A percentile compares a stretch with the other conserved stretches of the same genome.
Conservation (phyloP, 148 eudicot species). For the Nepenthes mirabilis region DNA sequence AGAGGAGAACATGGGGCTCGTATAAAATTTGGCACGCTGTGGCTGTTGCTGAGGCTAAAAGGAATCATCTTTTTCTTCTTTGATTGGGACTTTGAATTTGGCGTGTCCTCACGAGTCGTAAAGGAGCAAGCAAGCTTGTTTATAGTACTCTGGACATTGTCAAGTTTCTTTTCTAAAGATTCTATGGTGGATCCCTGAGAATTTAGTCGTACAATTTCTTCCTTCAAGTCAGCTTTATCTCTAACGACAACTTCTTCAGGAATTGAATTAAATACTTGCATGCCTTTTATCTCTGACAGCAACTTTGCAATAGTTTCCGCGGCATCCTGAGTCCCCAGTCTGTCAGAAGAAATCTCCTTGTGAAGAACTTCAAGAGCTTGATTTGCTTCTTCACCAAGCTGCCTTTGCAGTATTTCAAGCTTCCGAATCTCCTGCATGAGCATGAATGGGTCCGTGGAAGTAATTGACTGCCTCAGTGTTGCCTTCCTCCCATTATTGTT, state of each 20-base stretch:
- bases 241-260: constrained; percentile 40
- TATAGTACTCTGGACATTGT: constrained; percentile 72
- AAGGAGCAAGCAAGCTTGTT: constrained; percentile 51
- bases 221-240: constrained; percentile 59
- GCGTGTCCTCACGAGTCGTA: constrained; percentile 38
- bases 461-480: constrained; percentile 46
- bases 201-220: constrained; percentile 67
- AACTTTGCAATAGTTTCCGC: constrained; percentile 74
- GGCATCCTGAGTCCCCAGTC: constrained; percentile 60
- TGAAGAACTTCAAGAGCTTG: constrained; percentile 83
- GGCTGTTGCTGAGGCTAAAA: constrained; percentile 47
- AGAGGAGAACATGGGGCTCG: constrained; percentile 80
- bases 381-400: constrained; percentile 95
- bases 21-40: constrained; percentile 55
- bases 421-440: constrained; percentile 78
- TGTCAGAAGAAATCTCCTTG: constrained; percentile 71
- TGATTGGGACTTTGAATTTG: constrained; percentile 37
- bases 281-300: constrained; percentile 65
- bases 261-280: constrained; percentile 36
- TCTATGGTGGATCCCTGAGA: constrained; percentile 55
- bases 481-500: constrained; percentile 32
- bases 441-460: constrained; percentile 56
- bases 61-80: constrained; percentile 58
- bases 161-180: constrained; percentile 80
- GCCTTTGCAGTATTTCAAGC: constrained; percentile 82